Conservation (phyloP, 2,329 filamentous ascomycete species). For the Cladosporium sp. region DNA sequence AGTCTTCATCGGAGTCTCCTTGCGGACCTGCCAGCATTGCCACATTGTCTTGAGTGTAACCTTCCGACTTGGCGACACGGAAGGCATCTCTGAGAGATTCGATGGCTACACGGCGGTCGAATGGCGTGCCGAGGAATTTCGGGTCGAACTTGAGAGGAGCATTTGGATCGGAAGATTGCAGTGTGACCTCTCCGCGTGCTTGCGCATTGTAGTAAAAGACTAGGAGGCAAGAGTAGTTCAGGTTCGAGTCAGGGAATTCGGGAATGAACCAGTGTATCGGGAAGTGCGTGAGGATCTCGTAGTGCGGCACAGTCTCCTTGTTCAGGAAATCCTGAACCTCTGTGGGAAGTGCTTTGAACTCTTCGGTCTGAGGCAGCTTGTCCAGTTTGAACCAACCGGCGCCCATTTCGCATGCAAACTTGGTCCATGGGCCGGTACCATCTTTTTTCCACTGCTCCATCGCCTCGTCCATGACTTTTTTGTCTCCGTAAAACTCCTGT, state of each 20-base stretch:
- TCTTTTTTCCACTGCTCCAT: constrained; percentile 14
- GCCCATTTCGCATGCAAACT: constrained; percentile 6
- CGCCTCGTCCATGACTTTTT: constrained; percentile 12
- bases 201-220: constrained; percentile 46
- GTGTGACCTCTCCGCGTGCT: constrained; percentile 51
- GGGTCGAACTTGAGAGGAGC: constrained; percentile 55
- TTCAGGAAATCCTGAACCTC: constrained; percentile 47
- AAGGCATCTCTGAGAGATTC: constrained; percentile 43
- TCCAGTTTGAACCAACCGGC: constrained; percentile 44
- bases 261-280: constrained; percentile 31
- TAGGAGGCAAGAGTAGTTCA: constrained; percentile 9
- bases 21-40: constrained; percentile 11
- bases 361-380: constrained; percentile 36
- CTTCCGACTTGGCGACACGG: constrained; percentile 11
- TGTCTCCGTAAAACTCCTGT: constrained; percentile 11
- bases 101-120: constrained; percentile 54
- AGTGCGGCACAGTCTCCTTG: constrained; percentile 56
- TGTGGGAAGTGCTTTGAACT: constrained; percentile 54
- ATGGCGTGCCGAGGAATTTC: constrained; percentile 55
- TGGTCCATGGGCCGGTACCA: constrained; percentile 7
- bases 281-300: constrained; percentile 53
- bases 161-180: constrained; percentile 56
- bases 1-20: constrained; percentile 11
- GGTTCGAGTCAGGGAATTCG: constrained; percentile 8
- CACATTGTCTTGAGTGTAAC: constrained; percentile 6